A percentile compares a stretch with the other conserved stretches of the same genome.
Evolutionary conservation across 2,329 filamentous ascomycete species (phyloP).

Genomic region (Penicillium sp.): DNA sequence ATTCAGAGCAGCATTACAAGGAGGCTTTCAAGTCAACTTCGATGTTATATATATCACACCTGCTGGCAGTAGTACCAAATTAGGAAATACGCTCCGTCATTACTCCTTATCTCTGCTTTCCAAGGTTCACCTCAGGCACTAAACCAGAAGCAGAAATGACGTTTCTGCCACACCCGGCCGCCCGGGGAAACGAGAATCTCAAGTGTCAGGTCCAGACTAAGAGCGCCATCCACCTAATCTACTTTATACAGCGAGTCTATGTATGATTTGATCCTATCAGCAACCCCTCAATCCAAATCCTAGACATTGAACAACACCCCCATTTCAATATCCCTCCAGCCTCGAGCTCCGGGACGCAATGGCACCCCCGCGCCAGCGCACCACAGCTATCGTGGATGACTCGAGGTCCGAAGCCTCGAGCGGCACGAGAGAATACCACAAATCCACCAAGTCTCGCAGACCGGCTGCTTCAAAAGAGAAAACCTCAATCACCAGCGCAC

Average conservation of each 20-base stretch:
- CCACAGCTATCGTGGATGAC: conserved; percentile 43
- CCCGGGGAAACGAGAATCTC: conserved; percentile 10
- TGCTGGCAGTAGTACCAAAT: not conserved
- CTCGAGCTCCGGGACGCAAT: conserved; percentile 30
- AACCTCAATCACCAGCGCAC: conserved; percentile 33
- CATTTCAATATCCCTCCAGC: conserved; percentile 6
- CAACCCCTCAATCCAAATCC: not conserved
- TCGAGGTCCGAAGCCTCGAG: conserved; percentile 51
- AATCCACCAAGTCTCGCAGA: conserved; percentile 36
- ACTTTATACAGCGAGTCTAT: conserved; percentile 2
- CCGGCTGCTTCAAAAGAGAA: conserved; percentile 28
- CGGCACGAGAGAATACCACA: conserved; percentile 40
- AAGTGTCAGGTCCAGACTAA: conserved; percentile 3
- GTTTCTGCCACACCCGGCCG: conserved; percentile 11
- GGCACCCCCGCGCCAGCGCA: conserved; percentile 49
- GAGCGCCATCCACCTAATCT: conserved; percentile 4
- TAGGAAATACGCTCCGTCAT: not conserved
- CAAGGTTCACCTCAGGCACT: not conserved
- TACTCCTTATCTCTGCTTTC: not conserved
- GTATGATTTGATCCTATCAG: not conserved
- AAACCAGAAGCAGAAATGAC: conserved; percentile 5
- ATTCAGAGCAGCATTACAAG: not conserved
- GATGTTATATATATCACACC: not conserved
- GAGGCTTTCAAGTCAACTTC: not conserved
- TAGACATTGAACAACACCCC: conserved; percentile 1